Evolutionary conservation across 768 basidiomycete species (phyloP), one percentile per base, ranked within the genome.

Genomic region (Suillus subalutaceus): DNA sequence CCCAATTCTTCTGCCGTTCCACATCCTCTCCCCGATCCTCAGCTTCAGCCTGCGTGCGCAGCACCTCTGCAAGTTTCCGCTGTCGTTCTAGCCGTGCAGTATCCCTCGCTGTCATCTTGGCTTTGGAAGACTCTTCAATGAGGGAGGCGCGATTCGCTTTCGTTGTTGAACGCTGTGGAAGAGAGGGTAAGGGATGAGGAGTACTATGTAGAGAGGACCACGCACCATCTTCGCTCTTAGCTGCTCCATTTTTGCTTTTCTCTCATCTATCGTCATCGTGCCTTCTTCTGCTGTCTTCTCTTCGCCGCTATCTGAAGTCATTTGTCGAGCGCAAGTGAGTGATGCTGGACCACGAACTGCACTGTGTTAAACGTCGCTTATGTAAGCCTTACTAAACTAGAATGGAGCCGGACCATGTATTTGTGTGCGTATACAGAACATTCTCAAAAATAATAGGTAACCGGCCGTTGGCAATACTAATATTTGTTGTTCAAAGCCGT

Each of bases 11-110:
- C 74, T 87, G 86, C 67, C 96, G 80, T 75, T 97, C 94, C 7
- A 94, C 82, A 74, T 98, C 96, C 75, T 95, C 94, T n/a, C 96
- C 97, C 0, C 86, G 83, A 62, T 94, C 96, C 77, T 93, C 92
- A 2, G 95, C 95, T 68, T 96, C 93, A 3, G 91, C 89, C 78
- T 96, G 95, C 65, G 87, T 79, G 23, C 95, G 87, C 70, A 99
- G 78, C 20, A 82, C 88, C 79, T 98, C 97, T 1, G 95, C 96
- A 23, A 97, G 84, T 78, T 92, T 94, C 64, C 92, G 89, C 74
- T 97, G 94, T 72, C 90, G 88, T 69, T 99, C 97, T 37, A 97
- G 81, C 48, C 95, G 87, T 26, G 91, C 90, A 0, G 89, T 79
- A 67, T 99, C 96, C 32, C 93, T 87, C 0, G 87, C 91, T 5